phyloP scores from a whole-genome alignment of 1,284 basidiomycete genomes.

The Kalmanozyma brasiliensis region DNA sequence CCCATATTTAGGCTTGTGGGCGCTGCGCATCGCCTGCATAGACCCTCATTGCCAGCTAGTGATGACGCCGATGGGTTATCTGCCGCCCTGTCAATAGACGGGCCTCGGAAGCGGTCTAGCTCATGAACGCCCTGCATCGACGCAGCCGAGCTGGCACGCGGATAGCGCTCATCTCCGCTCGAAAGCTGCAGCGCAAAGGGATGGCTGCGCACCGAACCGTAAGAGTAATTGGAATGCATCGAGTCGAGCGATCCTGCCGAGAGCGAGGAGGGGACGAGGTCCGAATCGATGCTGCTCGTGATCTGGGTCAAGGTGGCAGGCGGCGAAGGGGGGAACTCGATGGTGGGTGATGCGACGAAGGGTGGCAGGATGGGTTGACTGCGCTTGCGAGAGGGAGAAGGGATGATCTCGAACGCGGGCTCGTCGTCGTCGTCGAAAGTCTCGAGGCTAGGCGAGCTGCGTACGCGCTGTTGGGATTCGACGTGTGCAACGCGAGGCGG shows the following conservation, averaged over 20 bases:
- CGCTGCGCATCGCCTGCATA: no score
- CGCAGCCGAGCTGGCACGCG: constrained; percentile 8
- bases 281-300: constrained; percentile 4
- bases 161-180: constrained; percentile 11
- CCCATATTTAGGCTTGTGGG: no score
- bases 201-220: constrained; percentile 22
- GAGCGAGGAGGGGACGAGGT: constrained; percentile 8
- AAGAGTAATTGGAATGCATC: constrained; percentile 23
- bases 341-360: not conserved
- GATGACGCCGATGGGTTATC: constrained; percentile 9
- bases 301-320: not conserved
- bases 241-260: constrained; percentile 27
- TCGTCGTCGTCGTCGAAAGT: constrained; percentile 26
- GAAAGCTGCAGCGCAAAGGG: constrained; percentile 35
- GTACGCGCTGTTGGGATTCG: constrained; percentile 1
- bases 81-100: constrained; percentile 5
- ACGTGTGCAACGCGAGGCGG: constrained; percentile 13
- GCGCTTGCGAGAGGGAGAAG: constrained; percentile 32
- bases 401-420: constrained; percentile 34
- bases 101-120: constrained; percentile 5
- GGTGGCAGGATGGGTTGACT: not conserved
- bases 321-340: not conserved
- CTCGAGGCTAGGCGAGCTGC: constrained; percentile 21
- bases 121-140: constrained; percentile 22
- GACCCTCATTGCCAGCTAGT: no score